These are phyloP conservation scores for Fusarium sp. DNA, from an alignment of 2,329 filamentous ascomycete genomes.

Conservation along the genomic window DNA sequence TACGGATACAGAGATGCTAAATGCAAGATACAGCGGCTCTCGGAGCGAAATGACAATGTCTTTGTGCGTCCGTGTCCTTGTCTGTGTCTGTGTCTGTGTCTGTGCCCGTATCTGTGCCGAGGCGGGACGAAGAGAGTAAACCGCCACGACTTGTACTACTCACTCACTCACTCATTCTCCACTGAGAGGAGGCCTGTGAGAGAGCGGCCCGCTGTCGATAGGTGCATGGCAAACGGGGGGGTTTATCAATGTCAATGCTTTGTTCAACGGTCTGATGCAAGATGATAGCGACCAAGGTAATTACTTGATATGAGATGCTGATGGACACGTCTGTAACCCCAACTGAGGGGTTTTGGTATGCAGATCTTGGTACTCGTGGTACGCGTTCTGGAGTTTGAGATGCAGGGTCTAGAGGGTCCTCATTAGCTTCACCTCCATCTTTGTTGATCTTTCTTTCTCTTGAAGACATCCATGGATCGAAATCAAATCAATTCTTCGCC, in stretches of 20 bases:
- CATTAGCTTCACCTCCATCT: not conserved
- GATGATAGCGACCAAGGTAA: constrained; percentile 13
- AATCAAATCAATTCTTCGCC: constrained; percentile 4
- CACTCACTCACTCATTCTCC: not conserved
- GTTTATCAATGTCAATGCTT: constrained; percentile 3
- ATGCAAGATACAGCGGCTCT: constrained; percentile 31
- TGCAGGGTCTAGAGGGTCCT: constrained; percentile 36
- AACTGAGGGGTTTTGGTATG: constrained; percentile 22
- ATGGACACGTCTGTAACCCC: constrained; percentile 7
- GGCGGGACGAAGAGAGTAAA: constrained; percentile 29
- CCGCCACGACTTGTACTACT: constrained; percentile 27
- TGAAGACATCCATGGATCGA: not conserved
- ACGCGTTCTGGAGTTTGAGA: constrained; percentile 29
- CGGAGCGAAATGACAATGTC: constrained; percentile 25
- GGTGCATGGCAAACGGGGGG: constrained; percentile 1
- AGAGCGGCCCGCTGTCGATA: constrained; percentile 18
- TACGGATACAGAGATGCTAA: constrained; percentile 9
- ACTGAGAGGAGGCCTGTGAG: constrained; percentile 10
- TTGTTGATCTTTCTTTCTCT: constrained; percentile 20
- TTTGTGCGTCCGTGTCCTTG: not conserved
- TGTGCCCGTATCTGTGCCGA: not conserved
- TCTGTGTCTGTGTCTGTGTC: no score
- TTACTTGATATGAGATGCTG: constrained; percentile 3
- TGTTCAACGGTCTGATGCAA: not conserved
- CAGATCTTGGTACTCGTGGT: constrained; percentile 22